Base-by-base conservation (phyloP, 306 rosid species). In the Vigna nakashimae region DNA sequence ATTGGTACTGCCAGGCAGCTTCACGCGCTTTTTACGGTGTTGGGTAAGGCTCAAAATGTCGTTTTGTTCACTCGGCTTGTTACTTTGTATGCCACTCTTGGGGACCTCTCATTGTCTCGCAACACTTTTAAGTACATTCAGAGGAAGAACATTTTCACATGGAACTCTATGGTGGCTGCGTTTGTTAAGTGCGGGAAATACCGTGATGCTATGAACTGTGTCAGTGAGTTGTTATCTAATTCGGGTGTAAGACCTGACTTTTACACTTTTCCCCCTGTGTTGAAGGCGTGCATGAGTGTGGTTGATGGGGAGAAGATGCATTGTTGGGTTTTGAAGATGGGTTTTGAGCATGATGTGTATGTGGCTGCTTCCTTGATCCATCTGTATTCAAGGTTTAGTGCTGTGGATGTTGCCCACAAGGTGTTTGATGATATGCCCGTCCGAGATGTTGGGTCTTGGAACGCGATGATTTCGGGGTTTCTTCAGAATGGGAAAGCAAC, bases 401-500 rank as follows among this genome's bases (percentile, higher is more conserved):
- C 18, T 60, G 42, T 82, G 2, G 55, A 59, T 71, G 74, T 16
- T 75, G 84, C 89, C 0, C 26, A 59, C 14, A 76, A 79, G 62
- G 10, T 86, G 76, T 86, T 86, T 82, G 78, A 50, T 14, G 78
- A 71, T 53, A 86, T 86, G 89, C 78, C 80, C 0, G 71, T 71
- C 6, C 76, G 84, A 4, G 89, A 86, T 67, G 56, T 86, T 70
- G 86, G 89, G 1, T 79, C 86, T 66, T 86, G 89, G 89, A 86
- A 86, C 62, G 86, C 89, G 5, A 86, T 86, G 89, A 82, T 86
- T 71, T 82, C 84, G 3, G 89, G 82, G 78, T 86, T 86, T 76
- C 75, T 82, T 79, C 80, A 71, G 78, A 86, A 79, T 45, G 86
- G 89, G 5, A 60, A 82, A 79, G 86, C 72, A 1, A 75, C 50